A percentile compares a stretch with the other conserved stretches of the same genome.
These are phyloP conservation scores for Mitragyna speciosa DNA, from an alignment of 257 asterid species.

Conservation along the genomic window DNA sequence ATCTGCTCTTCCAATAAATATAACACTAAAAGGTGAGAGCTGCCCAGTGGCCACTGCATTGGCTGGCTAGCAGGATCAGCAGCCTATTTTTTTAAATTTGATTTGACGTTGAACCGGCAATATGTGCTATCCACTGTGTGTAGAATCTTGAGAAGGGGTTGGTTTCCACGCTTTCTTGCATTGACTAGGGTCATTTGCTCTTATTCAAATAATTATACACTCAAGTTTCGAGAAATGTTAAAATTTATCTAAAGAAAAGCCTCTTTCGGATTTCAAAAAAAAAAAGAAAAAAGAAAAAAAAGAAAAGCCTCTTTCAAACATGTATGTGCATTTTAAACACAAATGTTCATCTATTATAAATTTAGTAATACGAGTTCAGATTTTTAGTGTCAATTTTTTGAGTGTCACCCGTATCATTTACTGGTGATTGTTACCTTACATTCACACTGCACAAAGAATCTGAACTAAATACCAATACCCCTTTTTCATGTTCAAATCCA, in stretches of 20 bases:
- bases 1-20: background rate
- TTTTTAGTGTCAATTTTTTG: too few relatives aligned
- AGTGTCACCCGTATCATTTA: too few relatives aligned
- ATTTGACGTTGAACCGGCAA: slow-evolving; percentile 10
- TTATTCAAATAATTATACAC: background rate
- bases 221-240: too few relatives aligned
- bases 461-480: too few relatives aligned
- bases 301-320: too few relatives aligned
- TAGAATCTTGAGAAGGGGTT: background rate
- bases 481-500: background rate
- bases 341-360: too few relatives aligned
- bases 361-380: too few relatives aligned
- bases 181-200: background rate
- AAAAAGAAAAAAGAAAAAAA: too few relatives aligned
- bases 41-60: background rate
- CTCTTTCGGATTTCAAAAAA: too few relatives aligned
- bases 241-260: background rate
- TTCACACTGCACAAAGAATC: too few relatives aligned
- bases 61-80: background rate
- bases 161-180: background rate
- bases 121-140: background rate
- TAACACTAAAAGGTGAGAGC: background rate
- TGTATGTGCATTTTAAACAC: background rate
- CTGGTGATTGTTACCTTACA: too few relatives aligned
- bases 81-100: background rate